phyloP scores from a whole-genome alignment of 2,329 filamentous ascomycete genomes.

The Pestalotiopsis sp. region DNA sequence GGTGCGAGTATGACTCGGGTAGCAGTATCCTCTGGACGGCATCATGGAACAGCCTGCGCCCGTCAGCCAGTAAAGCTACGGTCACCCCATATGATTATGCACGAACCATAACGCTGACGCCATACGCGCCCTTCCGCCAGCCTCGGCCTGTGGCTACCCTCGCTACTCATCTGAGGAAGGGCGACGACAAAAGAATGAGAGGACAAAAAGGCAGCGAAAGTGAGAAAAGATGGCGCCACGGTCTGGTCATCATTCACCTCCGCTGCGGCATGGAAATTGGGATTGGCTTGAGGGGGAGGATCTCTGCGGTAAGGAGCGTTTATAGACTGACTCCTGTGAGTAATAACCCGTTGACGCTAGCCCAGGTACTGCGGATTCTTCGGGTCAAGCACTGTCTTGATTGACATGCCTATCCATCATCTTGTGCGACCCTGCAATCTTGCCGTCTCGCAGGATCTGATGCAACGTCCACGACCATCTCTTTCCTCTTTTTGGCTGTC shows the following conservation, averaged over 20 bases:
- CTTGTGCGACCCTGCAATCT: not conserved
- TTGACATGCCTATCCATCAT: not conserved
- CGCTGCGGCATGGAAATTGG: not conserved
- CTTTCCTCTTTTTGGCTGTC: not conserved
- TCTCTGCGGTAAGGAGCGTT: not conserved
- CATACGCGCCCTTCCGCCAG: not conserved
- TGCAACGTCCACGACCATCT: not conserved
- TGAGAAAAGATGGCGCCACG: not conserved
- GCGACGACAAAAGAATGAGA: too few species aligned
- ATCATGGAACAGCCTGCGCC: not conserved
- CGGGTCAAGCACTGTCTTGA: not conserved
- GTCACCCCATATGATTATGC: too few species aligned
- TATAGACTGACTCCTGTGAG: slow-evolving; percentile 4
- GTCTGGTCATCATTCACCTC: not conserved
- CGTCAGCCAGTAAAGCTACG: not conserved
- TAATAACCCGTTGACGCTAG: slow-evolving; percentile 11
- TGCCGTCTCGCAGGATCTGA: not conserved
- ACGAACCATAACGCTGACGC: too few species aligned
- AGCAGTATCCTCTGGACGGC: not conserved
- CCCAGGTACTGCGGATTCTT: not conserved
- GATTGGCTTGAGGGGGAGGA: slow-evolving; percentile 5
- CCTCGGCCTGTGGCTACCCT: slow-evolving; percentile 23
- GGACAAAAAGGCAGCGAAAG: not conserved
- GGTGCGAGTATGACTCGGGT: slow-evolving; percentile 3
- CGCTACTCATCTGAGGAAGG: too few species aligned